A percentile compares a stretch with the other conserved stretches of the same genome.
These are phyloP conservation scores for Ceratocystis cubensis DNA, from an alignment of 2,329 filamentous ascomycete species.

Conservation along the genomic window DNA sequence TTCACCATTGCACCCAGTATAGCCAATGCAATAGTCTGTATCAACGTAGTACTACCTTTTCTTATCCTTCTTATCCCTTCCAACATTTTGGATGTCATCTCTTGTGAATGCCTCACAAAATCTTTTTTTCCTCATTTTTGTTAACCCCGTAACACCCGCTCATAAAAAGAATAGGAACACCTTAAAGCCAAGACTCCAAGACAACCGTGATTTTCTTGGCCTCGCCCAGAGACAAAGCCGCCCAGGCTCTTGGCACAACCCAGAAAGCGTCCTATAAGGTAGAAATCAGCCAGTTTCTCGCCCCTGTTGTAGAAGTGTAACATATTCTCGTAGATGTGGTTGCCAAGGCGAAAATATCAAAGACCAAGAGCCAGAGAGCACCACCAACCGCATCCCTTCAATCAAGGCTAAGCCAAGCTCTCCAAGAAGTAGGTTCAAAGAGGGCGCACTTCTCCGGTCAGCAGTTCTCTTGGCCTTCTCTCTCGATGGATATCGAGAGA, in stretches of 20 bases:
- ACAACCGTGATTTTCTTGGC: slow-evolving; percentile 8
- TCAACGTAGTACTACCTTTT: not conserved
- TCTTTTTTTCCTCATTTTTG: not conserved
- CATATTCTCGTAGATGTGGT: not conserved
- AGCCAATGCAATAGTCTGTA: not conserved
- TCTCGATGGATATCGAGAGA: not conserved
- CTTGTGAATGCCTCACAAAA: no score
- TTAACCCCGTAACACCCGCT: slow-evolving; percentile 1
- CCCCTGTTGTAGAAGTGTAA: not conserved
- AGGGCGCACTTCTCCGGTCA: not conserved
- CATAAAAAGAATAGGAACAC: not conserved
- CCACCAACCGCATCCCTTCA: no score
- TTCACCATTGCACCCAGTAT: no score
- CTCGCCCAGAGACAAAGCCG: not conserved
- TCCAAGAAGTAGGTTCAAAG: not conserved
- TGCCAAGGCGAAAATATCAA: slow-evolving; percentile 2
- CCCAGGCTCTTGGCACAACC: slow-evolving; percentile 9
- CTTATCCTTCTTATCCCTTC: not conserved
- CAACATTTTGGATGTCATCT: no score
- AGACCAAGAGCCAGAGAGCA: not conserved
- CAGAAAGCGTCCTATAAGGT: no score
- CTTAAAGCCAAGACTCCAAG: slow-evolving; percentile 5
- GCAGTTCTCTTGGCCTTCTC: not conserved
- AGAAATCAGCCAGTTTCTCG: not conserved
- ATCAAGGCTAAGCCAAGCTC: not conserved